Evolutionary conservation across 169 alveolate genomes (phyloP).

Genomic region (Amoebophrya sp.): DNA sequence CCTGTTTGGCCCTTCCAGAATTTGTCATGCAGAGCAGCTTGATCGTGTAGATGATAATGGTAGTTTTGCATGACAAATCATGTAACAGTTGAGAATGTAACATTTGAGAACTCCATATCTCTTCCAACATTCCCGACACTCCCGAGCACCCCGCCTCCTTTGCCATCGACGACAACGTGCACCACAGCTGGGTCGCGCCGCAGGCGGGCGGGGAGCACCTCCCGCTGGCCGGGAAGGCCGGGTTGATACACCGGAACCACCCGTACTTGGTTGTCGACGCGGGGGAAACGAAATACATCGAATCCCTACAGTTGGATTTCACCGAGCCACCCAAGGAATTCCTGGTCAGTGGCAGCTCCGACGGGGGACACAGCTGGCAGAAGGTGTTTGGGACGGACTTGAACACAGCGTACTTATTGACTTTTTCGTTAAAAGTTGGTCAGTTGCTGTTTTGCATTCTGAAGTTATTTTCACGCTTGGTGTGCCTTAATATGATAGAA

Average conservation of each 20-base stretch:
- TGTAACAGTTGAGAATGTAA: no score
- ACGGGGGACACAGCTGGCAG: not conserved
- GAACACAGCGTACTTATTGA: not conserved
- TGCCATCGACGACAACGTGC: not conserved
- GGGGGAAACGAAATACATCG: not conserved
- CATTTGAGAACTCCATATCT: no score
- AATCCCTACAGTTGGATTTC: not conserved
- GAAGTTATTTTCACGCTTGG: no score
- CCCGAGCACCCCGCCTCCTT: not conserved
- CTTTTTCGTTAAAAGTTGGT: no score
- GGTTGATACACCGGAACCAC: not conserved
- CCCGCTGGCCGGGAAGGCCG: not conserved
- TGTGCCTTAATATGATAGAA: no score
- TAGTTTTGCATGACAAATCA: no score
- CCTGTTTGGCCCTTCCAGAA: no score
- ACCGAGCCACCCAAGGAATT: not conserved
- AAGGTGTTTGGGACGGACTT: not conserved
- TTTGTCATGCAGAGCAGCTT: no score
- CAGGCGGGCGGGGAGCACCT: not conserved
- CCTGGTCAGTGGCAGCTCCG: not conserved
- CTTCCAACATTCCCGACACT: not conserved
- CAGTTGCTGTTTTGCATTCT: no score
- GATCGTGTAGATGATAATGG: no score
- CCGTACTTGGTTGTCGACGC: constrained; percentile 4
- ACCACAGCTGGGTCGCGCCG: not conserved